These are phyloP conservation scores for Epichloe coenophiala DNA, from an alignment of 2,329 filamentous ascomycete genomes.

Conservation along the genomic window DNA sequence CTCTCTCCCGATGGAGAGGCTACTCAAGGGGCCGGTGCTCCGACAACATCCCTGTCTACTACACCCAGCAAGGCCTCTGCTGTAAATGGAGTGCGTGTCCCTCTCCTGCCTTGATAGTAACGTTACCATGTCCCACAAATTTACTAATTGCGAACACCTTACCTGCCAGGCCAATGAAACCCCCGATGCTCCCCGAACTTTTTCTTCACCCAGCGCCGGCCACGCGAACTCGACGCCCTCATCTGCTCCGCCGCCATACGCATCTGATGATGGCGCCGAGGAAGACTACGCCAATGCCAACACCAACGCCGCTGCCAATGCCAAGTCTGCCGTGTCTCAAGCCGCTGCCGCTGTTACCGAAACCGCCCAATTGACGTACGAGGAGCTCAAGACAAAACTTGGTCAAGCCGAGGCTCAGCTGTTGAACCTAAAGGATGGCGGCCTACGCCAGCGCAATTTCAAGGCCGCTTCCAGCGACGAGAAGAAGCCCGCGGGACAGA, in stretches of 20 bases:
- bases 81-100: conserved; percentile 26
- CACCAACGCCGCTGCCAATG: too few species aligned
- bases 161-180: conserved; percentile 23
- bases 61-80: conserved; percentile 29
- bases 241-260: conserved; percentile 20
- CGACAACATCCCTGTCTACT: conserved; percentile 18
- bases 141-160: conserved; percentile 1
- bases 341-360: conserved; percentile 36
- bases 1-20: conserved; percentile 45
- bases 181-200: conserved; percentile 30
- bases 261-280: conserved; percentile 20
- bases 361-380: conserved; percentile 25
- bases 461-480: conserved; percentile 35
- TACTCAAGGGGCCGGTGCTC: conserved; percentile 11
- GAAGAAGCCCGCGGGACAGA: conserved; percentile 33
- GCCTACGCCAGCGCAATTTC: conserved; percentile 67
- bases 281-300: conserved; percentile 12
- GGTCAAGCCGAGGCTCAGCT: conserved; percentile 64
- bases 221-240: conserved; percentile 18
- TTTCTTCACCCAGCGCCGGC: conserved; percentile 28
- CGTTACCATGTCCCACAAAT: neutral
- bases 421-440: conserved; percentile 55
- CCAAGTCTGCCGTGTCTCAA: conserved; percentile 18
- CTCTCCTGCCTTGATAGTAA: neutral
- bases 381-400: conserved; percentile 61